Evolutionary conservation across 1,284 basidiomycete species (phyloP).

Genomic region (Boletus sp.): DNA sequence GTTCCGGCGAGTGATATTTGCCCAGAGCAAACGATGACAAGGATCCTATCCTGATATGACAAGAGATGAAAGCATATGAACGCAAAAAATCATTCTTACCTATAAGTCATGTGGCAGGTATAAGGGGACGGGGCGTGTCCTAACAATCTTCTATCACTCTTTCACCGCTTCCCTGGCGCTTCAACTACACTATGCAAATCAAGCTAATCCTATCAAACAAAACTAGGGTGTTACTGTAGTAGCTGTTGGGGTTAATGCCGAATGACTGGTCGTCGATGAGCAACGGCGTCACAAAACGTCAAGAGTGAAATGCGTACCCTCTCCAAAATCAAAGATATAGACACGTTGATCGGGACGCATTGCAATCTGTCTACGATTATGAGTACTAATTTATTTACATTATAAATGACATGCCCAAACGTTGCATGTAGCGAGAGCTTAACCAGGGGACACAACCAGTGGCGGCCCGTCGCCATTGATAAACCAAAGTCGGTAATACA

Average conservation of each 20-base stretch:
- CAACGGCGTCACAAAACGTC: neutral
- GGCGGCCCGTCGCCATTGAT: too few relatives aligned
- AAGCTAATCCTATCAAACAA: slow-evolving; percentile 74
- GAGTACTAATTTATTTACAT: too few relatives aligned
- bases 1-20: too few relatives aligned
- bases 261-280: slow-evolving; percentile 60
- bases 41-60: too few relatives aligned
- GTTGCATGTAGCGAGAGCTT: too few relatives aligned
- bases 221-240: slow-evolving; percentile 85
- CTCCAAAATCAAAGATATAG: slow-evolving; percentile 83
- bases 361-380: slow-evolving; percentile 79
- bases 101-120: neutral
- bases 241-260: slow-evolving; percentile 76
- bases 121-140: neutral
- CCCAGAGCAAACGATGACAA: too few relatives aligned
- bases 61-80: too few relatives aligned
- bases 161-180: slow-evolving; percentile 66
- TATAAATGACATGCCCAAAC: too few relatives aligned
- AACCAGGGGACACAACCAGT: too few relatives aligned
- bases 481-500: slow-evolving; percentile 1
- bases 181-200: slow-evolving; percentile 73
- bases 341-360: slow-evolving; percentile 81
- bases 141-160: neutral
- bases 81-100: too few relatives aligned
- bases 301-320: slow-evolving; percentile 48